phyloP scores from a whole-genome alignment of 805 yeast genomes.

The Candida ulmi region DNA sequence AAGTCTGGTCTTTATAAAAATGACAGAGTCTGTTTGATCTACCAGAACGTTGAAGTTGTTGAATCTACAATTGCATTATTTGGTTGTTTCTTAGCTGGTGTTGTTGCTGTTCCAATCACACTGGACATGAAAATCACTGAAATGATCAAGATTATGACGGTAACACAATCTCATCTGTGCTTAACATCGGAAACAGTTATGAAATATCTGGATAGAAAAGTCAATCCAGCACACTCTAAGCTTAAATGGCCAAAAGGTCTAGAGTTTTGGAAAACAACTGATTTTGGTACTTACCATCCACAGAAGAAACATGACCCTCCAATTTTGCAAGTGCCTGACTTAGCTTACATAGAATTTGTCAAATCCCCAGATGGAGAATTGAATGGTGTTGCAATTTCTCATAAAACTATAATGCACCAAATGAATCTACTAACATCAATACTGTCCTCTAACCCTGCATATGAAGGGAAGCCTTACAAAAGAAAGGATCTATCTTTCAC shows the following conservation, averaged over 20 bases:
- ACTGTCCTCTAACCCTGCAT: conserved; percentile 56
- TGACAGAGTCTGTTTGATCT: conserved; percentile 79
- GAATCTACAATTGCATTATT: conserved; percentile 83
- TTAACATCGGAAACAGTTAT: conserved; percentile 76
- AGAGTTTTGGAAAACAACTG: conserved; percentile 77
- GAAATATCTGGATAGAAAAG: conserved; percentile 61
- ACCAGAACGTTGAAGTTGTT: conserved; percentile 75
- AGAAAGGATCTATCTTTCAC: conserved; percentile 45
- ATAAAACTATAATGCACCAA: conserved; percentile 82
- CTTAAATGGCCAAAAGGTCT: conserved; percentile 72
- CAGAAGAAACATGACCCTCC: conserved; percentile 56
- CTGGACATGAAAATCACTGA: conserved; percentile 66
- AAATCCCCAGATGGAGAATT: conserved; percentile 87
- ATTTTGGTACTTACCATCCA: conserved; percentile 68
- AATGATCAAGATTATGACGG: conserved; percentile 61
- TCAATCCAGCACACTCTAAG: conserved; percentile 37
- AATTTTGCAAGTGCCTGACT: conserved; percentile 66
- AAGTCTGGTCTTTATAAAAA: conserved; percentile 69
- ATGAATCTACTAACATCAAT: conserved; percentile 72
- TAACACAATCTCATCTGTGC: conserved; percentile 72
- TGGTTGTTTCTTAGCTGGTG: conserved; percentile 91
- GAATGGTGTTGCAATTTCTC: conserved; percentile 90
- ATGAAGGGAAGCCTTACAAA: conserved; percentile 39
- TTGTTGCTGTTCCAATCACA: conserved; percentile 90
- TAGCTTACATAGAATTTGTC: conserved; percentile 91